Conservation (phyloP, 257 asterid genomes). For the Avicennia marina region DNA sequence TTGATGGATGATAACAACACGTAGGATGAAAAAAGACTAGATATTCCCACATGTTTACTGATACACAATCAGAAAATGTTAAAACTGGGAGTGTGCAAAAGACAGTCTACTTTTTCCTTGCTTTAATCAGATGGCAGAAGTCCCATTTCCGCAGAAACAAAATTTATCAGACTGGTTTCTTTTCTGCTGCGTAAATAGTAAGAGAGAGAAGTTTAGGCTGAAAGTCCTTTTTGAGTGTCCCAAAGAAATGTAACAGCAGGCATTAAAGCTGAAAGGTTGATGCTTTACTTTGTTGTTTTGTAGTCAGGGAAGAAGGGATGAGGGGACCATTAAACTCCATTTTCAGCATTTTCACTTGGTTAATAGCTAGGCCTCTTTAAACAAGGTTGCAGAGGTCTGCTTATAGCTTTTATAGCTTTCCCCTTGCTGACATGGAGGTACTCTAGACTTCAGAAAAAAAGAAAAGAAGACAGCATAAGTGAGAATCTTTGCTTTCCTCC, state of each 20-base stretch:
- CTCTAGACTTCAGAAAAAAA: constrained; percentile 31
- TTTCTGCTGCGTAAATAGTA: constrained; percentile 24
- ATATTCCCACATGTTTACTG: constrained; percentile 40
- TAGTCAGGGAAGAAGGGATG: constrained; percentile 32
- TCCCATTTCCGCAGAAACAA: constrained; percentile 37
- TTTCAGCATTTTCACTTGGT: constrained; percentile 45
- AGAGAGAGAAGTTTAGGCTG: constrained; percentile 35
- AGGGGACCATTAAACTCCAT: constrained; percentile 74
- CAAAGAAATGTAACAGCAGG: constrained; percentile 57
- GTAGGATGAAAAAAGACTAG: constrained; percentile 34
- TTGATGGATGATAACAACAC: constrained; percentile 33
- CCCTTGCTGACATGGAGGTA: constrained; percentile 40
- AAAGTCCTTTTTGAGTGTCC: constrained; percentile 64
- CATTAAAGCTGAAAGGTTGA: constrained; percentile 73
- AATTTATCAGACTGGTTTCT: constrained; percentile 24
- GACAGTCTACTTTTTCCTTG: constrained; percentile 48
- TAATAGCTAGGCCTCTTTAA: constrained; percentile 33
- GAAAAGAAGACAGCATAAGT: constrained; percentile 17
- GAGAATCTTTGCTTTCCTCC: constrained; percentile 57
- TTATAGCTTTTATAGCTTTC: constrained; percentile 56
- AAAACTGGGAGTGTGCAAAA: constrained; percentile 56
- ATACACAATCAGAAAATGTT: constrained; percentile 55
- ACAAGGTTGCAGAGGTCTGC: constrained; percentile 42
- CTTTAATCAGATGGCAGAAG: constrained; percentile 37
- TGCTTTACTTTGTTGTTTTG: constrained; percentile 42